Evolutionary conservation across 140 eudicot species (phyloP).

Genomic region (Ambrosia hybrid): DNA sequence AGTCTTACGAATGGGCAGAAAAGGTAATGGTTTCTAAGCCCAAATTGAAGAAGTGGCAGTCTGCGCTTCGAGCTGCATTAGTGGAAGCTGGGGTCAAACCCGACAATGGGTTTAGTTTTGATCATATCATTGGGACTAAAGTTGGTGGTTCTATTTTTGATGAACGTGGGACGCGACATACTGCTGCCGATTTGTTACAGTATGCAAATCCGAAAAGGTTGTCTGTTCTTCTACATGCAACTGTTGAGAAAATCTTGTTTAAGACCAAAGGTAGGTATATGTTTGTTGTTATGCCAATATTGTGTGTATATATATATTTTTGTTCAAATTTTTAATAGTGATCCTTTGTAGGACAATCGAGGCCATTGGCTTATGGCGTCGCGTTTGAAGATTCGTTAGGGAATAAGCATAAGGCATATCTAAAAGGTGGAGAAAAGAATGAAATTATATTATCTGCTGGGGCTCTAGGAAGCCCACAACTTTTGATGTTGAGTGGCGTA

Average conservation of each 20-base stretch:
- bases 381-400: background rate
- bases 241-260: conserved; percentile 3
- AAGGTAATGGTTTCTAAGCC: conserved; percentile 12
- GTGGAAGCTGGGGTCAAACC: conserved; percentile 12
- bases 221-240: conserved; percentile 3
- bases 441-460: conserved; percentile 14
- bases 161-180: conserved; percentile 10
- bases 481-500: conserved; percentile 15
- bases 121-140: conserved; percentile 15
- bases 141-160: background rate
- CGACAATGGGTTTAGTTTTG: conserved; percentile 10
- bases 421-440: conserved; percentile 6
- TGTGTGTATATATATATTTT: background rate
- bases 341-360: background rate
- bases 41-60: background rate
- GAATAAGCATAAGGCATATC: background rate
- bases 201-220: conserved; percentile 9
- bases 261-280: conserved; percentile 6
- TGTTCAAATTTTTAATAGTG: background rate
- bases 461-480: conserved; percentile 24
- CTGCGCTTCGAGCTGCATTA: background rate
- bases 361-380: conserved; percentile 10
- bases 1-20: conserved; percentile 14
- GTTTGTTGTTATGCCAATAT: background rate
- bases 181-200: conserved; percentile 12